These are phyloP conservation scores for Stemphylium beticola DNA, from an alignment of 2,329 filamentous ascomycete species.

Conservation along the genomic window DNA sequence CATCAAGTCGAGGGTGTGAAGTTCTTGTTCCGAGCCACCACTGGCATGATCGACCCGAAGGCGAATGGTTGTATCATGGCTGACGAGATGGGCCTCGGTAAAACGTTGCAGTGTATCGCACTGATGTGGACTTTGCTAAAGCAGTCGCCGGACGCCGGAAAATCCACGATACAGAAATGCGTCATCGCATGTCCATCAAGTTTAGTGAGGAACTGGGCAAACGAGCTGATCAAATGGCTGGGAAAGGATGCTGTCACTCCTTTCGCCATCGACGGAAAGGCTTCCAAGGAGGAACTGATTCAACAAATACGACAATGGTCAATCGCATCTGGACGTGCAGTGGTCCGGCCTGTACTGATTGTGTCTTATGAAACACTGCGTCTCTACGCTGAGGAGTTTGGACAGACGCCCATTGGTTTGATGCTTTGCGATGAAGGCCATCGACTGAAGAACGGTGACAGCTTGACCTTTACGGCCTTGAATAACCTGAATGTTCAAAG, in stretches of 20 bases:
- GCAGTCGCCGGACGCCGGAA: conserved; percentile 94
- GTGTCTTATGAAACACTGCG: conserved; percentile 97
- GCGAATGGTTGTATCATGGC: conserved; percentile 99
- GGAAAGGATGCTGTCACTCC: conserved; percentile 88
- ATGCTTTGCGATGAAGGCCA: conserved; percentile 97
- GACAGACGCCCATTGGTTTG: conserved; percentile 86
- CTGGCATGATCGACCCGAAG: conserved; percentile 91
- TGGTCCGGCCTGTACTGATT: conserved; percentile 92
- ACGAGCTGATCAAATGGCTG: conserved; percentile 95
- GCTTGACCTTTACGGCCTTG: conserved; percentile 89
- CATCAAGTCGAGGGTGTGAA: conserved; percentile 99
- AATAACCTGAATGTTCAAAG: conserved; percentile 89
- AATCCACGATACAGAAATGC: conserved; percentile 90
- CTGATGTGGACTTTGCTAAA: conserved; percentile 97
- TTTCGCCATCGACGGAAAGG: conserved; percentile 97
- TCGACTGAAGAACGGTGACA: conserved; percentile 94
- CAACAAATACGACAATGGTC: conserved; percentile 94
- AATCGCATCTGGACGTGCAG: conserved; percentile 84
- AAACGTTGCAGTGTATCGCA: conserved; percentile 95
- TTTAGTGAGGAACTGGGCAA: conserved; percentile 97
- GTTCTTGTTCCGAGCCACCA: conserved; percentile 94
- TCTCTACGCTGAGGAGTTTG: conserved; percentile 87
- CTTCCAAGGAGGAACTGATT: conserved; percentile 89
- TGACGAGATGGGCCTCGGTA: conserved; percentile 97
- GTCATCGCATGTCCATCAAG: conserved; percentile 97